Evolutionary conservation across 495 filamentous ascomycete genomes (phyloP).

Genomic region (Penicillium taxi): DNA sequence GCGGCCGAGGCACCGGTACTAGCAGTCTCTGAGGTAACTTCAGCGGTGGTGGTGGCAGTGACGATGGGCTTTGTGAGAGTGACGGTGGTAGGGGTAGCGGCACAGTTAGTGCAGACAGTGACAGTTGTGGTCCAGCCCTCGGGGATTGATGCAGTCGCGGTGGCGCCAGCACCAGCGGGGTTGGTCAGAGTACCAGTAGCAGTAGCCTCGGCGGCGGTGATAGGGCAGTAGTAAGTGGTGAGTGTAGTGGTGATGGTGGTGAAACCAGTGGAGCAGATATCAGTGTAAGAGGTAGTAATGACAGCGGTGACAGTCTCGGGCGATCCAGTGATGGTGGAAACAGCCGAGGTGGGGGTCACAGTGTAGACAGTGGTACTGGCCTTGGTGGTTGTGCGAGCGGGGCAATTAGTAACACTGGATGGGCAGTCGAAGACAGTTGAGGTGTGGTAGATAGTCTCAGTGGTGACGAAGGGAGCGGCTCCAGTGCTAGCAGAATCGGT

Average conservation of each 20-base stretch:
- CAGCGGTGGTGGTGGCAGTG: constrained; percentile 5
- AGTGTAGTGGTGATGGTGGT: constrained; percentile 36
- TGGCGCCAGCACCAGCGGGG: constrained; percentile 11
- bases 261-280: constrained; percentile 40
- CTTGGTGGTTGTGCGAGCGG: not conserved
- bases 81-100: constrained; percentile 31
- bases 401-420: not conserved
- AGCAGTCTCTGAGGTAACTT: constrained; percentile 7
- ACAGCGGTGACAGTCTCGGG: constrained; percentile 28
- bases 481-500: not conserved
- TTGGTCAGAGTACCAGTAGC: constrained; percentile 12
- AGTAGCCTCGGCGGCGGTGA: constrained; percentile 19
- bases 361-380: not conserved
- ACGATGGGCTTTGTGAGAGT: constrained; percentile 41
- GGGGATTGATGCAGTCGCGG: constrained; percentile 22
- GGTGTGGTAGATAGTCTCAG: not conserved
- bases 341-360: not conserved
- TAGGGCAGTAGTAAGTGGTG: constrained; percentile 34
- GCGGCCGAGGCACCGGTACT: constrained; percentile 14
- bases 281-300: constrained; percentile 36
- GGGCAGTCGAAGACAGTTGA: not conserved
- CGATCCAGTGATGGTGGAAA: constrained; percentile 31
- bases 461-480: not conserved
- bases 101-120: constrained; percentile 41
- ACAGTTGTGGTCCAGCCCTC: constrained; percentile 44